These are phyloP conservation scores for Venturia effusa DNA, from an alignment of 2,329 filamentous ascomycete genomes.

Conservation along the genomic window DNA sequence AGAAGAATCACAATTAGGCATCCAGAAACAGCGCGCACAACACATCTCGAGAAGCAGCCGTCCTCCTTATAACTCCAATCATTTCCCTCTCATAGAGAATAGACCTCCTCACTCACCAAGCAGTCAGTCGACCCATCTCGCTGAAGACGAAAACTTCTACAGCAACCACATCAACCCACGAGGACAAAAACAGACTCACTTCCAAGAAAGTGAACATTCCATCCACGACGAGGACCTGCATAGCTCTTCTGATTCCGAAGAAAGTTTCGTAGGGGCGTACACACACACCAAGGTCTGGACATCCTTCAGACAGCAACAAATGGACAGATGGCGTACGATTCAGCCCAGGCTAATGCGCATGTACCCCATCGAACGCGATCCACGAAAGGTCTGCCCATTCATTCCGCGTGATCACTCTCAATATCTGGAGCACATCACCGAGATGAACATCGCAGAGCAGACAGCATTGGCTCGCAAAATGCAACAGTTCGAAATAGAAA, in stretches of 20 bases:
- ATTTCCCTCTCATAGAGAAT: background rate
- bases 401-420: background rate
- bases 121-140: background rate
- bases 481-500: background rate
- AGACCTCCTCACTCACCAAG: background rate
- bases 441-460: constrained; percentile 2
- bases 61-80: background rate
- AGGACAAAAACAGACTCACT: background rate
- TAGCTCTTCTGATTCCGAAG: background rate
- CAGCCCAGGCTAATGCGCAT: constrained; percentile 3
- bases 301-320: background rate
- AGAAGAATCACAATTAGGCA: constrained; percentile 3
- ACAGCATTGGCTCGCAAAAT: background rate
- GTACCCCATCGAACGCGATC: constrained; percentile 2
- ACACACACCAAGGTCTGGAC: background rate
- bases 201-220: background rate
- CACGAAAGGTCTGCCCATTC: background rate
- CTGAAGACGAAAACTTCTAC: background rate
- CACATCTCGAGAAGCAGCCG: background rate
- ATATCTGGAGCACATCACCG: background rate
- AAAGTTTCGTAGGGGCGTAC: background rate
- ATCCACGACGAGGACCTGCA: background rate
- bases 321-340: constrained; percentile 4
- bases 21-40: background rate
- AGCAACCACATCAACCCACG: background rate